These are phyloP conservation scores for Phytopythium delawarense DNA, from an alignment of 352 stramenopile species.

Conservation along the genomic window DNA sequence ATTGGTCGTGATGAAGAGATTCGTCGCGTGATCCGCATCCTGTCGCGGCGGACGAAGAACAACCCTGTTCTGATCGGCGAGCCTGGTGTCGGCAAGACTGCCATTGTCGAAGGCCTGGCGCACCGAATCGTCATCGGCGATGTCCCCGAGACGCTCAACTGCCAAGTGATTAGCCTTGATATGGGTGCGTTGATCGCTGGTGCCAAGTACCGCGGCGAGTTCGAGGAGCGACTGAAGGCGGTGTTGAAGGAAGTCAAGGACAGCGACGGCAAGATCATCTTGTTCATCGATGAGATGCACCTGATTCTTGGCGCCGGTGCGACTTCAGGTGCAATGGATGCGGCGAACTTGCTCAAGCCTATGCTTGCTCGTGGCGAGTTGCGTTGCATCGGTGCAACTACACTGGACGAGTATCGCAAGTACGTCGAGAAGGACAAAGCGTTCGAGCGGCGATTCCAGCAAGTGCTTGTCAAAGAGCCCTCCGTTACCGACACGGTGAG, in stretches of 20 bases:
- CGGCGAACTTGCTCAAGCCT: conserved; percentile 97
- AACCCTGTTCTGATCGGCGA: conserved; percentile 97
- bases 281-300: conserved; percentile 99
- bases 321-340: conserved; percentile 93
- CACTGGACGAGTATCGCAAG: conserved; percentile 96
- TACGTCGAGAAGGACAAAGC: conserved; percentile 99
- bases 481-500: conserved; percentile 93
- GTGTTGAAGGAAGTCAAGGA: conserved; percentile 94
- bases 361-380: conserved; percentile 96
- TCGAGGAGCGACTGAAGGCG: conserved; percentile 96
- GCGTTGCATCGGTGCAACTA: conserved; percentile 97
- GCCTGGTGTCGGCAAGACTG: conserved; percentile 96
- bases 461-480: conserved; percentile 94
- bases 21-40: conserved; percentile 92
- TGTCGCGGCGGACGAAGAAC: conserved; percentile 97
- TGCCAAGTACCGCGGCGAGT: conserved; percentile 98
- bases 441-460: conserved; percentile 97
- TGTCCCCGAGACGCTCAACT: conserved; percentile 92
- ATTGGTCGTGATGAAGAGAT: conserved; percentile 98
- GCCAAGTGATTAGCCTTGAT: conserved; percentile 92
- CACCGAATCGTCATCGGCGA: conserved; percentile 96
- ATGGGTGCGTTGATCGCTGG: conserved; percentile 96
- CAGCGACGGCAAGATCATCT: conserved; percentile 94
- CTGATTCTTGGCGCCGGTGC: conserved; percentile 94
- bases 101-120: conserved; percentile 94